Conservation (phyloP, 345 rosid species). For the Bruguiera gymnorhiza region DNA sequence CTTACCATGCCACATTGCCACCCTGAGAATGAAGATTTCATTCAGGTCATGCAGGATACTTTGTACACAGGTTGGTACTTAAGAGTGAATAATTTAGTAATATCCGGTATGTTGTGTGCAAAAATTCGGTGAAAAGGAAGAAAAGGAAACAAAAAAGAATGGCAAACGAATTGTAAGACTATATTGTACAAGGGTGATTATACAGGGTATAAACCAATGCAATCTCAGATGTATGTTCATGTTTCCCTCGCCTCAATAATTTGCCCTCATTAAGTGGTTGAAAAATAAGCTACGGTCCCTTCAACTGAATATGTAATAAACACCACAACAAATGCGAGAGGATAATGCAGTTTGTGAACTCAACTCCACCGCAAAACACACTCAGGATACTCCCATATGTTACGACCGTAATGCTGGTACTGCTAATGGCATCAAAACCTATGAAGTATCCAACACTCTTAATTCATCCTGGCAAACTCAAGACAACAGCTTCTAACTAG, state of each 20-base stretch:
- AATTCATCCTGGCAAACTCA: not conserved
- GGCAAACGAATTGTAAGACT: not conserved
- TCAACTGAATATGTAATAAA: too few species aligned
- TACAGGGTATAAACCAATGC: slow-evolving; percentile 6
- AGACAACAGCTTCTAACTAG: not conserved
- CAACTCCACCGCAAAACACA: not conserved
- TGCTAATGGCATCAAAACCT: not conserved
- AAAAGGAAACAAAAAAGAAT: not conserved
- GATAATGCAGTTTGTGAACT: not conserved
- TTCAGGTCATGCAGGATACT: too few species aligned
- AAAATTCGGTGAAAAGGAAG: too few species aligned
- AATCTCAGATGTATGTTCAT: not conserved
- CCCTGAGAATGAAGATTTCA: too few species aligned
- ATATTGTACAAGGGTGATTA: not conserved
- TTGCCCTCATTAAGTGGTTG: too few species aligned
- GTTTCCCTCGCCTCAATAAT: too few species aligned
- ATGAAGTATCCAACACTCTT: not conserved
- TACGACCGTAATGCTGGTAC: not conserved
- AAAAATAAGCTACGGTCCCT: not conserved
- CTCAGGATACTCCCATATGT: not conserved
- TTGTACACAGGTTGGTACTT: too few species aligned
- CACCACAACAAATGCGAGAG: too few species aligned
- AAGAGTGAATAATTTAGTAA: too few species aligned
- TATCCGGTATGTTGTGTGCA: too few species aligned
- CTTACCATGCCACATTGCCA: too few species aligned